phyloP scores from a whole-genome alignment of 2,329 filamentous ascomycete genomes.

The Teratosphaeria pseudoeucalypti region DNA sequence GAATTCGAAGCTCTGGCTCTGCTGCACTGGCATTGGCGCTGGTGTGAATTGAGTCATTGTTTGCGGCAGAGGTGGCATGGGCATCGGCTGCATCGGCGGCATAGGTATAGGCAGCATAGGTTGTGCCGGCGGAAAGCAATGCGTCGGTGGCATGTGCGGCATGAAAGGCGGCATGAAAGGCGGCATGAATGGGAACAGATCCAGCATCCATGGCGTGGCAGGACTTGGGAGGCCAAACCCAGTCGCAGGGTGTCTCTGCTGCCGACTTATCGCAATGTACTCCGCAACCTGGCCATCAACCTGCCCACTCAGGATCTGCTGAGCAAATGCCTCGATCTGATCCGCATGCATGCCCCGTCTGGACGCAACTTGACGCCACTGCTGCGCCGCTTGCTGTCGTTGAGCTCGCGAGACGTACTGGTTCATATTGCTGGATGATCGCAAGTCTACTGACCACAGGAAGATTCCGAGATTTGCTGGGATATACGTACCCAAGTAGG shows the following conservation, averaged over 20 bases:
- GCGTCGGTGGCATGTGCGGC: not conserved
- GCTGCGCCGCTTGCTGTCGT: not conserved
- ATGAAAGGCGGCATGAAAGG: not conserved
- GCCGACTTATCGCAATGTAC: not conserved
- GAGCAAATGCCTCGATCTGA: not conserved
- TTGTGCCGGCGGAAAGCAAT: not conserved
- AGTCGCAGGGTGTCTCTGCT: not conserved
- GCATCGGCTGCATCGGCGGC: not conserved
- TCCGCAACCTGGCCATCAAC: not conserved
- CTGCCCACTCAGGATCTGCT: not conserved
- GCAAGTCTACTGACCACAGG: not conserved
- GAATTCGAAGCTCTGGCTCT: not conserved
- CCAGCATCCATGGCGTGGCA: not conserved
- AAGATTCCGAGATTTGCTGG: not conserved
- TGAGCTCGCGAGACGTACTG: not conserved
- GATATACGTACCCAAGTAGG: not conserved
- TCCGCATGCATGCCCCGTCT: not conserved
- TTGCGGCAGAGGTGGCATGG: not conserved
- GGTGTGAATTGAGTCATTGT: not conserved
- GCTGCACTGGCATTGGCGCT: not conserved
- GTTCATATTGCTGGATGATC: not conserved
- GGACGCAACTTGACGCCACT: not conserved
- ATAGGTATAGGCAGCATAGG: not conserved
- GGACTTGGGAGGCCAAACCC: not conserved
- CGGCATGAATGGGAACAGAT: not conserved